A percentile compares a stretch with the other conserved stretches of the same genome.
Evolutionary conservation across 176 grass and related monocot species (phyloP).

Genomic region (Oryza nivara): DNA sequence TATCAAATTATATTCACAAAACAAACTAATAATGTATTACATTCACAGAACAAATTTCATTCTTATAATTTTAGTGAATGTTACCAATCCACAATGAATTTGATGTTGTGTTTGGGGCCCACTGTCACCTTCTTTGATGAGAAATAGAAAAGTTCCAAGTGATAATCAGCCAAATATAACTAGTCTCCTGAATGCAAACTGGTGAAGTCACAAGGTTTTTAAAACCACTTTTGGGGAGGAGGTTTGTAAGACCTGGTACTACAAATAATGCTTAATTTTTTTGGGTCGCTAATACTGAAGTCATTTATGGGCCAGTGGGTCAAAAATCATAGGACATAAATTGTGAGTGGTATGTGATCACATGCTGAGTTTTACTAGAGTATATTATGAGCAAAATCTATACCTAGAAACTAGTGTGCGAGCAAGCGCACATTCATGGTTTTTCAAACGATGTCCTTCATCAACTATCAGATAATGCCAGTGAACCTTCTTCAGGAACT

Average conservation of each 20-base stretch:
- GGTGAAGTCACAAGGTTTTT: background rate
- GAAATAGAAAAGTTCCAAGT: background rate
- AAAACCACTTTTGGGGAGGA: background rate
- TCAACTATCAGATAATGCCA: constrained; percentile 99
- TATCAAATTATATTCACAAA: constrained; percentile 19
- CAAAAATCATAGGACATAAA: constrained; percentile 9
- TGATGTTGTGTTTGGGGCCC: background rate
- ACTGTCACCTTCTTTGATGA: constrained; percentile 24
- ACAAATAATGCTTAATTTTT: background rate
- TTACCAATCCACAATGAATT: constrained; percentile 5
- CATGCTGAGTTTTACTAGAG: constrained; percentile 17
- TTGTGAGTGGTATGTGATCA: background rate
- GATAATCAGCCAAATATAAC: background rate
- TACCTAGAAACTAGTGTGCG: constrained; percentile 89
- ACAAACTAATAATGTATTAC: constrained; percentile 13
- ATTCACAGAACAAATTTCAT: constrained; percentile 21
- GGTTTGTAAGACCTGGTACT: background rate
- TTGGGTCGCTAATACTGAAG: background rate
- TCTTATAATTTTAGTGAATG: constrained; percentile 8
- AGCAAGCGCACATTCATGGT: constrained; percentile 98
- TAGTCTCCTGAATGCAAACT: constrained; percentile 8
- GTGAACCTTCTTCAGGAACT: constrained; percentile 94
- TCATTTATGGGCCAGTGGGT: background rate
- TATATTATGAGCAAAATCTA: constrained; percentile 39
- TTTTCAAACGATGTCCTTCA: constrained; percentile 98